Conservation (phyloP, 2,329 filamentous ascomycete species). For the Leptographium flavum region DNA sequence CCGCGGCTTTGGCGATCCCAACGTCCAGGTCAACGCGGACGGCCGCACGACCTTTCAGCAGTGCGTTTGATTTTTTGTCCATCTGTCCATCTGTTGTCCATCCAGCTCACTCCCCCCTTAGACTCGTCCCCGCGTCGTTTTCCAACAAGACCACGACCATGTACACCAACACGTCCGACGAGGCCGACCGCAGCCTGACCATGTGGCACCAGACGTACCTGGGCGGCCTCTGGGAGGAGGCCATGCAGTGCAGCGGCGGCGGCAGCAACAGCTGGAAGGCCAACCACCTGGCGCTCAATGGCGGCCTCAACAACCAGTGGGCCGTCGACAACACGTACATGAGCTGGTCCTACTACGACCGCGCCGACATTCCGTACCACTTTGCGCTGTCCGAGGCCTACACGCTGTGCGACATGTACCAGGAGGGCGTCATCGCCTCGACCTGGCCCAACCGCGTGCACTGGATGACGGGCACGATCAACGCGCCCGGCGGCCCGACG, state of each 20-base stretch:
- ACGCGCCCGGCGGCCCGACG: conserved; percentile 31
- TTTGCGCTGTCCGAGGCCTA: no score
- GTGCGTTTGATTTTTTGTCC: conserved; percentile 1
- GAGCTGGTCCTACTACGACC: no score
- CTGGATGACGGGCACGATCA: conserved; percentile 35
- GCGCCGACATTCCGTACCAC: no score
- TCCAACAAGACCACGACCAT: no score
- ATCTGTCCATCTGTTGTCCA: neutral
- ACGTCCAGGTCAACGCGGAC: conserved; percentile 30
- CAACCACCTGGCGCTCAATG: conserved; percentile 37
- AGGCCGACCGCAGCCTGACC: conserved; percentile 23
- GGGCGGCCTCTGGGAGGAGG: conserved; percentile 30
- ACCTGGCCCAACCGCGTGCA: conserved; percentile 38
- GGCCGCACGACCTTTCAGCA: no score
- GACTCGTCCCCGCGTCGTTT: no score
- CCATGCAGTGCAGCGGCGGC: conserved; percentile 38
- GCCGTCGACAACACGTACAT: no score
- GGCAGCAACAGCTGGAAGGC: conserved; percentile 35
- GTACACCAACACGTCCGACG: no score
- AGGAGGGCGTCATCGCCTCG: conserved; percentile 28
- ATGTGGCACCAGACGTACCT: conserved; percentile 42
- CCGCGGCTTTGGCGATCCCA: conserved; percentile 40
- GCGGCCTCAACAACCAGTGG: conserved; percentile 38
- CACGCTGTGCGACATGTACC: conserved; percentile 37
- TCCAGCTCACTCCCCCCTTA: no score